Conservation (phyloP, 306 rosid genomes). For the Acacia confusa region DNA sequence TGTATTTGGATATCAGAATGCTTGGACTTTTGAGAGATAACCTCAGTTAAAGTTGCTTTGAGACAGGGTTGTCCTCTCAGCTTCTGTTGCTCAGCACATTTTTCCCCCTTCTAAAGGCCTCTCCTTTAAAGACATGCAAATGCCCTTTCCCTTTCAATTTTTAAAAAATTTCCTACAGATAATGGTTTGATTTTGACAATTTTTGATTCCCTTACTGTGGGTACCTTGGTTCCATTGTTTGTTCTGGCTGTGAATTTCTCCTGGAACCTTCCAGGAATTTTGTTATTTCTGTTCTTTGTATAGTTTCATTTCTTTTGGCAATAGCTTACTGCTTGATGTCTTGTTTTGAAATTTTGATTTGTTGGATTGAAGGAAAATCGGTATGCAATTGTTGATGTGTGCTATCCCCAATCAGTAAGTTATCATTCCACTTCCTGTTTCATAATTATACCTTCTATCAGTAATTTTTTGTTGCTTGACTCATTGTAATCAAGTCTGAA, state of each 20-base stretch:
- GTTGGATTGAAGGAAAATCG: constrained; percentile 81
- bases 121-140: not conserved
- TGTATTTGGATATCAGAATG: not conserved
- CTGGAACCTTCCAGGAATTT: constrained; percentile 4
- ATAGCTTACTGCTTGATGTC: constrained; percentile 6
- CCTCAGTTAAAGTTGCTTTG: not conserved
- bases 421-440: constrained; percentile 29
- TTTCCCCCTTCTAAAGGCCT: not conserved
- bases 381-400: constrained; percentile 86
- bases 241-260: constrained; percentile 3
- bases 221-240: constrained; percentile 14
- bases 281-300: not conserved
- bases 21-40: not conserved
- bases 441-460: not conserved
- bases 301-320: constrained; percentile 21
- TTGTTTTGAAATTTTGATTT: constrained; percentile 37
- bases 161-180: not conserved
- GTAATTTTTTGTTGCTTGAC: not conserved
- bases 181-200: not conserved
- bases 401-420: constrained; percentile 91
- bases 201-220: not conserved
- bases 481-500: constrained; percentile 11
- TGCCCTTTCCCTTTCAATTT: not conserved
- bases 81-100: not conserved
- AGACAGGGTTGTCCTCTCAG: not conserved